Evolutionary conservation across 208 protist species (phyloP).

Genomic region (Trypanosoma rangeli): DNA sequence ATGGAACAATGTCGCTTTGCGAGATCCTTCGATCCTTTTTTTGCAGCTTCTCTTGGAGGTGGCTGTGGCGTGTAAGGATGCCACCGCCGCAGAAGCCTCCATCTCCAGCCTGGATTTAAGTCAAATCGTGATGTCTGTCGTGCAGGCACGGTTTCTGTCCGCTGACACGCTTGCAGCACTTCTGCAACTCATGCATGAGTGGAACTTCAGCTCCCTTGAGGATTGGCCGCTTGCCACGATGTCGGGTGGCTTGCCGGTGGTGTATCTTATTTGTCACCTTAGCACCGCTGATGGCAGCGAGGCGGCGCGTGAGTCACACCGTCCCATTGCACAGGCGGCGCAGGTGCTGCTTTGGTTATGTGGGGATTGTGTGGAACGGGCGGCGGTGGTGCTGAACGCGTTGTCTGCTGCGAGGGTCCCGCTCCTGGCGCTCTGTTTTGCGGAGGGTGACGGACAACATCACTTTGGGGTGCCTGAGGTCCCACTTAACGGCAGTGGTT

Average conservation of each 20-base stretch:
- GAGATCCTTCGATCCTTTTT: slow-evolving; percentile 12
- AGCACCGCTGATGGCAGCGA: not conserved
- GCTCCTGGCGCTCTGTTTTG: slow-evolving; percentile 13
- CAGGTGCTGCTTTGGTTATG: slow-evolving; percentile 26
- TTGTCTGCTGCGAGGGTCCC: slow-evolving; percentile 15
- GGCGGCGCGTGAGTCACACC: not conserved
- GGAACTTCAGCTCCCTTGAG: slow-evolving; percentile 19
- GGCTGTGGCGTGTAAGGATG: slow-evolving; percentile 15
- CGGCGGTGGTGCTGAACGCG: slow-evolving; percentile 7
- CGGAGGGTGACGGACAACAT: not conserved
- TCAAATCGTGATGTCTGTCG: slow-evolving; percentile 2
- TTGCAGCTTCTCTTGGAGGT: slow-evolving; percentile 13
- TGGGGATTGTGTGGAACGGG: slow-evolving; percentile 14
- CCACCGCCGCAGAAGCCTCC: not conserved
- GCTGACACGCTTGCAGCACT: not conserved
- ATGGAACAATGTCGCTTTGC: not conserved
- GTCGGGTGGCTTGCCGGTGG: slow-evolving; percentile 19
- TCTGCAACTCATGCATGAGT: slow-evolving; percentile 7
- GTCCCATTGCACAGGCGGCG: slow-evolving; percentile 1
- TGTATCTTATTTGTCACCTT: slow-evolving; percentile 21
- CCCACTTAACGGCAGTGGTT: not conserved
- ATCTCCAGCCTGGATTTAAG: not conserved
- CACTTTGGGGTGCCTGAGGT: not conserved
- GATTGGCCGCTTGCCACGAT: slow-evolving; percentile 14
- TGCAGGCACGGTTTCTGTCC: not conserved